Percentiles rank a stretch among this genome's conserved stretches.
phyloP scores from a whole-genome alignment of 2,329 filamentous ascomycete species.

The Paracamarosporium sp. region DNA sequence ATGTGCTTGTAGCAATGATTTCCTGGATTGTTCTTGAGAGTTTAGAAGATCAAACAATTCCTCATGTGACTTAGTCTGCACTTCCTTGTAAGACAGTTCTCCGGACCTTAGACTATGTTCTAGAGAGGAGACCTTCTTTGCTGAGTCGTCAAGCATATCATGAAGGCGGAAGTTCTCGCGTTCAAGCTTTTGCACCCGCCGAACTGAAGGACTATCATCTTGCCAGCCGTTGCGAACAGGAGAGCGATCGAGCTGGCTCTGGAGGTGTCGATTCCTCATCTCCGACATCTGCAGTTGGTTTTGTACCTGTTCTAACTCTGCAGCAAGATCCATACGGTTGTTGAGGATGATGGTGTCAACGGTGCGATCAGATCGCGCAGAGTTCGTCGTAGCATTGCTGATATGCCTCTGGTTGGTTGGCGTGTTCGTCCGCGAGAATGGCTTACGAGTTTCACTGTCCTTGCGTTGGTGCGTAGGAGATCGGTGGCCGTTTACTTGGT shows the following conservation, averaged over 20 bases:
- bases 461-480: constrained; percentile 76
- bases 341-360: constrained; percentile 84
- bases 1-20: constrained; percentile 81
- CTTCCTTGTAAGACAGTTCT: constrained; percentile 85
- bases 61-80: constrained; percentile 92
- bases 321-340: constrained; percentile 87
- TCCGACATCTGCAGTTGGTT: constrained; percentile 92
- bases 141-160: constrained; percentile 92
- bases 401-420: constrained; percentile 74
- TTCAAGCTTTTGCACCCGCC: constrained; percentile 88
- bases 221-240: constrained; percentile 67
- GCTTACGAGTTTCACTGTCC: constrained; percentile 64
- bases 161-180: constrained; percentile 90
- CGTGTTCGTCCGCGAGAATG: constrained; percentile 77
- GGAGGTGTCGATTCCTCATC: constrained; percentile 93
- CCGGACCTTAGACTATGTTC: constrained; percentile 88
- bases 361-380: constrained; percentile 82
- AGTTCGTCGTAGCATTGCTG: constrained; percentile 73
- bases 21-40: constrained; percentile 88
- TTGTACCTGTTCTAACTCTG: constrained; percentile 89
- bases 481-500: constrained; percentile 55
- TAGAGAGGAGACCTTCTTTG: constrained; percentile 87
- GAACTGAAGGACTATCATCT: constrained; percentile 79
- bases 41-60: constrained; percentile 92
- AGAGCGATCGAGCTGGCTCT: constrained; percentile 81